Evolutionary conservation across 2,329 filamentous ascomycete species (phyloP).

Genomic region (Leptodontidium sp.): DNA sequence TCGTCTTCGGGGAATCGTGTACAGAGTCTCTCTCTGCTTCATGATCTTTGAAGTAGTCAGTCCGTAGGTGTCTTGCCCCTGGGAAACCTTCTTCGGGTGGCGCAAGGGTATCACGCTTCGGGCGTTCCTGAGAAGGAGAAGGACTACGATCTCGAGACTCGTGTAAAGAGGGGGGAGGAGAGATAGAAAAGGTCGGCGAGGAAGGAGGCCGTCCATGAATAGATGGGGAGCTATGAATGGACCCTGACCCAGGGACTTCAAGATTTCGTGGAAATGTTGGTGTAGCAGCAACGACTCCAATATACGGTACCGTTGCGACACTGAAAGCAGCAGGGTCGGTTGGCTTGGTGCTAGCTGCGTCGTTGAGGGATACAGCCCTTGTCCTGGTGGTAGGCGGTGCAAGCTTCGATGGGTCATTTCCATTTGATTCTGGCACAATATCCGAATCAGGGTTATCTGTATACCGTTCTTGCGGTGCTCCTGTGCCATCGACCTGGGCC

Average conservation of each 20-base stretch:
- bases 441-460: constrained; percentile 47
- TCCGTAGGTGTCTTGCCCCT: constrained; percentile 43
- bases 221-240: constrained; percentile 39
- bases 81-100: constrained; percentile 51
- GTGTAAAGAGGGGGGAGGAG: constrained; percentile 39
- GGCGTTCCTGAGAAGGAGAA: constrained; percentile 37
- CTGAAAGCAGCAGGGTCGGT: constrained; percentile 39
- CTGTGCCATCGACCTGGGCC: constrained; percentile 50
- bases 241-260: constrained; percentile 30
- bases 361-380: constrained; percentile 46
- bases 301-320: constrained; percentile 42
- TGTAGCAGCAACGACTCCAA: constrained; percentile 50
- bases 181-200: constrained; percentile 48
- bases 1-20: constrained; percentile 32
- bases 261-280: constrained; percentile 49
- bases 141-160: constrained; percentile 48
- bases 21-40: constrained; percentile 32
- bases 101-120: constrained; percentile 51
- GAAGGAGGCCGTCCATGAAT: constrained; percentile 45
- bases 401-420: constrained; percentile 29
- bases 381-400: constrained; percentile 33
- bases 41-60: constrained; percentile 48
- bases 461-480: constrained; percentile 44
- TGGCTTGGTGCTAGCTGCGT: constrained; percentile 33
- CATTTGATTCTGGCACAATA: constrained; percentile 50